Evolutionary conservation across 805 yeast species (phyloP), one percentile per base, ranked within the genome.

Genomic region (Saturnispora galanensis): DNA sequence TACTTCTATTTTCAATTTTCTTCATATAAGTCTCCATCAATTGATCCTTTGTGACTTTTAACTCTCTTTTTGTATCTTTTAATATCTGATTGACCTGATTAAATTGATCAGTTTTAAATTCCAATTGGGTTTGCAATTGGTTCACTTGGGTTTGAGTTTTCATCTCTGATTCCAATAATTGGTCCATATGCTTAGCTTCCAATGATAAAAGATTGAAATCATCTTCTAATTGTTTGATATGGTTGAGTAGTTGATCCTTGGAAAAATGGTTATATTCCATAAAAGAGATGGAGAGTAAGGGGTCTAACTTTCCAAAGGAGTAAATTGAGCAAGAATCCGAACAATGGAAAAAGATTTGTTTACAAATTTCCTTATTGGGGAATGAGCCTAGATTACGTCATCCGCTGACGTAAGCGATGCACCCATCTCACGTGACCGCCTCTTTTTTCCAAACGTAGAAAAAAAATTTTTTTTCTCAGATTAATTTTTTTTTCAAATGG

Each of bases 111-210:
- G 42, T 38, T 29, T 46, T 40, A 11, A 33, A 31, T 10, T 40
- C 30, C 5, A 41, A 18, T 12, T 16, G 28, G 7, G 18, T 11
- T 39, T 46, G 34, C 16, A 44, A 34, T 13, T 34, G 11, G 9
- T 45, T 39, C 10, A 49, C 15, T 28, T 37, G 44, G 4, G 31
- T 12, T 10, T 37, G 38, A 11, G 49, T 38, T 13, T 50, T 43
- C n/a, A 54, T 32, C 31, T 58, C 60, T 4, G 51, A 17, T 21
- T 58, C 60, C 21, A 57, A 42, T 31, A 54, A 52, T 12, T 53
- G 56, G 33, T 58, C 59, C 35, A 58, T 44, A 28, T 56, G 54
- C 36, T 50, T 52, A 8, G 59, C 53, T 15, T 58, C 59, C 5
- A 41, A 28, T n/a, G 52, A 45, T 18, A 46, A 57, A 8, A 39